phyloP scores from a whole-genome alignment of 441 rosid species.

The Brassica balearica region DNA sequence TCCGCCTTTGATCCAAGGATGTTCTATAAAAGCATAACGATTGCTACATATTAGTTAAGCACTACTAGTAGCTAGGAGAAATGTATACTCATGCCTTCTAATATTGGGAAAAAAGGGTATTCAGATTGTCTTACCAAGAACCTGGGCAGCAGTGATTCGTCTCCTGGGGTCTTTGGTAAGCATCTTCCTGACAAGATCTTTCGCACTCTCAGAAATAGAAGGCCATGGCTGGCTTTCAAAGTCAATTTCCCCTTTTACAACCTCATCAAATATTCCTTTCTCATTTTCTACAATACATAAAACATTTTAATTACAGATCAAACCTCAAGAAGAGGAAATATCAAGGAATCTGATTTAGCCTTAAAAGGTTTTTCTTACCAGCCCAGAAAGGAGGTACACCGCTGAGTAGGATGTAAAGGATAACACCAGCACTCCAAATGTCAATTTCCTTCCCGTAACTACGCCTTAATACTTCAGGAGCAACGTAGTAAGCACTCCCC shows the following conservation, averaged over 20 bases:
- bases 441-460: conserved; percentile 94
- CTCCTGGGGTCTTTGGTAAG: conserved; percentile 73
- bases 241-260: conserved; percentile 77
- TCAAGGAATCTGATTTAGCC: not conserved
- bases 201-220: conserved; percentile 80
- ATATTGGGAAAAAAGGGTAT: not conserved
- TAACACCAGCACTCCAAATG: conserved; percentile 95
- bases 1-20: conserved; percentile 89
- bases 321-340: conserved; percentile 3
- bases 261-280: conserved; percentile 83
- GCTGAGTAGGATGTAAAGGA: conserved; percentile 85
- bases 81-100: conserved; percentile 1
- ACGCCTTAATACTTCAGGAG: conserved; percentile 85
- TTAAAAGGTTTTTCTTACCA: conserved; percentile 52
- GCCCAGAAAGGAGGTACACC: conserved; percentile 98
- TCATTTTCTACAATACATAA: conserved; percentile 70
- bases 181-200: conserved; percentile 90
- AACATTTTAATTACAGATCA: not conserved
- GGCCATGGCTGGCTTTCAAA: conserved; percentile 91
- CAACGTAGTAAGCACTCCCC: conserved; percentile 95
- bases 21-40: conserved; percentile 59
- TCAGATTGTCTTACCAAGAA: conserved; percentile 67
- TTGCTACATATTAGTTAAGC: conserved; percentile 43
- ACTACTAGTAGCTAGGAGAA: conserved; percentile 24
- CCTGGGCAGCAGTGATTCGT: conserved; percentile 81